Conservation (phyloP, 805 yeast species). For the Yarrowia sp. region DNA sequence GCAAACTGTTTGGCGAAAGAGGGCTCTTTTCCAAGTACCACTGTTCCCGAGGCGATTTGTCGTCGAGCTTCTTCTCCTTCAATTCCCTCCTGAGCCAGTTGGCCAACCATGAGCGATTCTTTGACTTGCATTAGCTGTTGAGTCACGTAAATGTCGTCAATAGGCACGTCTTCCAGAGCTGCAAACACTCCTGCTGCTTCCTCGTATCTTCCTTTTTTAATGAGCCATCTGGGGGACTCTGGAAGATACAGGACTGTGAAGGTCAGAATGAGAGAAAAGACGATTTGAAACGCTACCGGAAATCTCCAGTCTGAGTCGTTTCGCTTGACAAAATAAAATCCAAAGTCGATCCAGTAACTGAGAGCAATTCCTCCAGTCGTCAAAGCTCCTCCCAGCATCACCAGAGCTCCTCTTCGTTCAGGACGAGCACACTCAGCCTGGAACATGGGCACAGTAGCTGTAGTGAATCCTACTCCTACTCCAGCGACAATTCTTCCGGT, state of each 20-base stretch:
- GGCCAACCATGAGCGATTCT: neutral
- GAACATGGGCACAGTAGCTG: slow-evolving; percentile 80
- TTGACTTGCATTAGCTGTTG: neutral
- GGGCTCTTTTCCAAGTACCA: neutral
- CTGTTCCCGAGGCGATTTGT: neutral
- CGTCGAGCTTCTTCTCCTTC: neutral
- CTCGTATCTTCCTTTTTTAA: neutral
- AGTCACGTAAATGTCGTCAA: neutral
- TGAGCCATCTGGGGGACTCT: slow-evolving; percentile 1
- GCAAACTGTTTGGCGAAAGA: neutral
- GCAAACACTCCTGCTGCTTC: slow-evolving; percentile 7
- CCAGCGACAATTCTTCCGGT: neutral
- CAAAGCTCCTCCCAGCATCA: slow-evolving; percentile 66
- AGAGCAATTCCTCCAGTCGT: slow-evolving; percentile 72
- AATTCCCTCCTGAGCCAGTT: neutral
- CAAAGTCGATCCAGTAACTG: slow-evolving; percentile 47
- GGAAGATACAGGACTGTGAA: neutral
- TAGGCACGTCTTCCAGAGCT: neutral
- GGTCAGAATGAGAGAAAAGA: neutral
- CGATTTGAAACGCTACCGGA: neutral
- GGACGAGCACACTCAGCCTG: slow-evolving; percentile 73
- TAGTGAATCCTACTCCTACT: slow-evolving; percentile 39
- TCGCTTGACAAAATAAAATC: slow-evolving; percentile 40
- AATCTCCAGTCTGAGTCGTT: slow-evolving; percentile 31
- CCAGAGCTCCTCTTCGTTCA: slow-evolving; percentile 63